These are phyloP conservation scores for Pleurostoma richardsiae DNA, from an alignment of 2,329 filamentous ascomycete species.

Conservation along the genomic window DNA sequence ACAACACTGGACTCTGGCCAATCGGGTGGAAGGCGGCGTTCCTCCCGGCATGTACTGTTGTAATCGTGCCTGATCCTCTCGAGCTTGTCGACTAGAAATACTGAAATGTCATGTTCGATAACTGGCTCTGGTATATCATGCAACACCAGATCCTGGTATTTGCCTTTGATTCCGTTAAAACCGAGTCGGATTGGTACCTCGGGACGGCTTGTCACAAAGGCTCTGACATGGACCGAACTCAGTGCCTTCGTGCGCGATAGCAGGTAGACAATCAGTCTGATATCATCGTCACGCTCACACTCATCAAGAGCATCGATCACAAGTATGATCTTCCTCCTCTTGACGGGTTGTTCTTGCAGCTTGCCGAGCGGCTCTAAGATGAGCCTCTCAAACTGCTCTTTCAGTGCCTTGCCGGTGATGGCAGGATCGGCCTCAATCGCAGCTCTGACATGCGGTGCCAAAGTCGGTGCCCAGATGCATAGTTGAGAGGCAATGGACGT, in stretches of 20 bases:
- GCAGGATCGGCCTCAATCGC: constrained; percentile 32
- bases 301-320: constrained; percentile 45
- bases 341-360: constrained; percentile 11
- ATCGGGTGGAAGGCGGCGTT: background rate
- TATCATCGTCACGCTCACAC: constrained; percentile 26
- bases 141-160: constrained; percentile 24
- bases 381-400: constrained; percentile 35
- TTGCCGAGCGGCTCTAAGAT: constrained; percentile 28
- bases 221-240: constrained; percentile 23
- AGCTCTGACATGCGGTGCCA: constrained; percentile 22
- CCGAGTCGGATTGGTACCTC: constrained; percentile 25
- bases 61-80: constrained; percentile 17
- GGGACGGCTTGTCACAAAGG: constrained; percentile 38
- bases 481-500: constrained; percentile 9
- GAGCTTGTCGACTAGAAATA: constrained; percentile 25
- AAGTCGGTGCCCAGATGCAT: constrained; percentile 16
- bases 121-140: constrained; percentile 23
- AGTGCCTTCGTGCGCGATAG: constrained; percentile 14
- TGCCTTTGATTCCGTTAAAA: constrained; percentile 13
- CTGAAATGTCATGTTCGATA: constrained; percentile 28
- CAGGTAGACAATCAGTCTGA: constrained; percentile 24
- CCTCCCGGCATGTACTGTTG: constrained; percentile 8
- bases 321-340: constrained; percentile 22
- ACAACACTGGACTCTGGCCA: constrained; percentile 15
- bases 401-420: constrained; percentile 14